Conservation (phyloP, 2,329 filamentous ascomycete genomes). For the Diaporthe vaccinii region DNA sequence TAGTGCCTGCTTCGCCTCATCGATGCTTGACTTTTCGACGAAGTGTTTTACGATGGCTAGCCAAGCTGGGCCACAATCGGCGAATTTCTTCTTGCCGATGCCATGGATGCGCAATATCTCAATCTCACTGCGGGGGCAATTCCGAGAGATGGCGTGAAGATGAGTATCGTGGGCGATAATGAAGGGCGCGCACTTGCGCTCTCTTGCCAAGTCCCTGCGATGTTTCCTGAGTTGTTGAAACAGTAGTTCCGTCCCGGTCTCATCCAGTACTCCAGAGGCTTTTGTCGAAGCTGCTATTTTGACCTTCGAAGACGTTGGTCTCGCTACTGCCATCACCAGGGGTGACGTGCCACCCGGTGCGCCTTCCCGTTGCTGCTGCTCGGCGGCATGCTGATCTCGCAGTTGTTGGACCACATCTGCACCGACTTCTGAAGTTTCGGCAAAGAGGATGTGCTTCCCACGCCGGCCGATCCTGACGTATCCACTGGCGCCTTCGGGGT, state of each 20-base stretch:
- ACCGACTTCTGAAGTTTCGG: not conserved
- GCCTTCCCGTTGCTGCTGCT: not conserved
- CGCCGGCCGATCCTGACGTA: slow-evolving; percentile 17
- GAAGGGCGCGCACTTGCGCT: slow-evolving; percentile 28
- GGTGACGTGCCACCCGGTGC: not conserved
- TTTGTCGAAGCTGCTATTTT: not conserved
- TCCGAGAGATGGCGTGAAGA: slow-evolving; percentile 20
- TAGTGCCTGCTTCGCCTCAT: not conserved
- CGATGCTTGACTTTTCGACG: not conserved
- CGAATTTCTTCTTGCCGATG: slow-evolving; percentile 21
- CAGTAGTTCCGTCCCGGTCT: slow-evolving; percentile 7
- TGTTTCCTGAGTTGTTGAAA: slow-evolving; percentile 25
- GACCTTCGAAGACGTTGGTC: not conserved
- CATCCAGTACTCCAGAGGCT: not conserved
- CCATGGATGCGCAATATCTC: slow-evolving; percentile 28
- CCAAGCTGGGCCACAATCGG: slow-evolving; percentile 33
- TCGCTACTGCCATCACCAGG: too few species aligned
- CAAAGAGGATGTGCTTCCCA: slow-evolving; percentile 23
- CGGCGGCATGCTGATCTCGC: not conserved
- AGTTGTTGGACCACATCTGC: not conserved
- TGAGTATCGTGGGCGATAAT: slow-evolving; percentile 24
- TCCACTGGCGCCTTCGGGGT: not conserved
- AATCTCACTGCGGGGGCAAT: slow-evolving; percentile 18
- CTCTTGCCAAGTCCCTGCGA: slow-evolving; percentile 20
- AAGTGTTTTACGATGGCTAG: slow-evolving; percentile 24